These are phyloP conservation scores for Candida succiphila DNA, from an alignment of 805 yeast genomes.

Conservation along the genomic window DNA sequence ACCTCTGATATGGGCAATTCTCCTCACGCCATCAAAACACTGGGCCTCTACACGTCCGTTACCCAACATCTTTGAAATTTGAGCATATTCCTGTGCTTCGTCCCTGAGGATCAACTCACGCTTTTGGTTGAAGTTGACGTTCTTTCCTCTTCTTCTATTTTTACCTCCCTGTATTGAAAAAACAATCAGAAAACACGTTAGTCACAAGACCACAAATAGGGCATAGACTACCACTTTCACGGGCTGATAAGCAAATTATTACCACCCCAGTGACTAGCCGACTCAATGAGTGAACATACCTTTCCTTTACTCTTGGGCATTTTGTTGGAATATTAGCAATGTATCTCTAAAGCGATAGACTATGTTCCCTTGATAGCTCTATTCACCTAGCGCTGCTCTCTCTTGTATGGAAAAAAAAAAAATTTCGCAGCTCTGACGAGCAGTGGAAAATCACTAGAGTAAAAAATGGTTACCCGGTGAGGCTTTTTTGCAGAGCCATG, in stretches of 20 bases:
- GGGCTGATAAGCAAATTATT: not conserved
- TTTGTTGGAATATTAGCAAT: conserved; percentile 34
- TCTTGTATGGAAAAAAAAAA: too few species aligned
- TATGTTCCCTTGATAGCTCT: too few species aligned
- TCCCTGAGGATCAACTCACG: conserved; percentile 89
- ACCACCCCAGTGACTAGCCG: too few species aligned
- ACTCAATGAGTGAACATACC: conserved; percentile 17
- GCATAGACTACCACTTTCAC: not conserved
- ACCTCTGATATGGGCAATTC: conserved; percentile 98
- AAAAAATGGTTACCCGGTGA: too few species aligned
- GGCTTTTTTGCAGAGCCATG: too few species aligned
- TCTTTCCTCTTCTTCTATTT: conserved; percentile 98
- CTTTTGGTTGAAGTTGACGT: conserved; percentile 81
- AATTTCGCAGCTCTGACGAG: too few species aligned
- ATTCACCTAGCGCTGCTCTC: too few species aligned
- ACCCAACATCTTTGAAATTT: conserved; percentile 96
- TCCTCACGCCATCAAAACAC: conserved; percentile 88
- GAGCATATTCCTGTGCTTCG: conserved; percentile 98
- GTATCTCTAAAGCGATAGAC: not conserved
- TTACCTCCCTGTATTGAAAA: conserved; percentile 66
- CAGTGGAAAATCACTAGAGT: too few species aligned
- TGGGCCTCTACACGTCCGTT: conserved; percentile 93
- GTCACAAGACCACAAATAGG: not conserved
- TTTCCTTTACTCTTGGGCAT: conserved; percentile 33
- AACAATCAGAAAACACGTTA: not conserved